phyloP scores from a whole-genome alignment of 257 asterid genomes.

The Salvia miltiorrhiza region DNA sequence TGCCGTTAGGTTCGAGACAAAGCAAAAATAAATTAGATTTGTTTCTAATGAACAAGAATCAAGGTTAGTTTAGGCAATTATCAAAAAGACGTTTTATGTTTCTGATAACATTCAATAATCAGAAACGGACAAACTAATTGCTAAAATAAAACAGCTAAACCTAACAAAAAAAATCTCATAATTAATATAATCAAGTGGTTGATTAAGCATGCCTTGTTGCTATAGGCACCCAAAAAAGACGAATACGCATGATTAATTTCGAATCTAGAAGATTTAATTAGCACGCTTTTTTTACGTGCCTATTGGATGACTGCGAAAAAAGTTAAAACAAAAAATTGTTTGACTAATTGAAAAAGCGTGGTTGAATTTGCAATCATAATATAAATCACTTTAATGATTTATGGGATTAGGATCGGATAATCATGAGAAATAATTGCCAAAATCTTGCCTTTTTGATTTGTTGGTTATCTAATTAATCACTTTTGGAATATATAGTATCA shows the following conservation, averaged over 20 bases:
- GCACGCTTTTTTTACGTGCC: constrained; percentile 14
- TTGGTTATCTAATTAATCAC: constrained; percentile 25
- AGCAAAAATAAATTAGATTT: background rate
- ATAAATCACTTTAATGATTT: constrained; percentile 31
- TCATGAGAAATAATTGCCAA: constrained; percentile 18
- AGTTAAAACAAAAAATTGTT: constrained; percentile 18
- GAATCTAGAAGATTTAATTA: constrained; percentile 18
- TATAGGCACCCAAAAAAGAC: constrained; percentile 10
- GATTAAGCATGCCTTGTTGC: constrained; percentile 14
- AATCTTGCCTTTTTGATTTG: constrained; percentile 34
- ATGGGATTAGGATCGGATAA: constrained; percentile 18
- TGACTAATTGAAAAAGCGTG: constrained; percentile 31
- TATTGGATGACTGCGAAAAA: background rate
- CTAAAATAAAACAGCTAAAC: constrained; percentile 1
- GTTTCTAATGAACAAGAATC: background rate
- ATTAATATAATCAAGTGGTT: constrained; percentile 10
- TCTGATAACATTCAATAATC: constrained; percentile 15
- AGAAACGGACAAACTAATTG: constrained; percentile 1
- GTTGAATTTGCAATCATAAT: constrained; percentile 24
- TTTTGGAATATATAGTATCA: background rate
- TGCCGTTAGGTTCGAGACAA: constrained; percentile 32
- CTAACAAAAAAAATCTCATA: background rate
- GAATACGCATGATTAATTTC: constrained; percentile 5
- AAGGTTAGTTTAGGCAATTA: background rate
- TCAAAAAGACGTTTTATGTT: background rate